Percentiles rank a stretch among this genome's conserved stretches.
These are phyloP conservation scores for Ascochyta rabiei DNA, from an alignment of 2,329 filamentous ascomycete species.

Conservation along the genomic window DNA sequence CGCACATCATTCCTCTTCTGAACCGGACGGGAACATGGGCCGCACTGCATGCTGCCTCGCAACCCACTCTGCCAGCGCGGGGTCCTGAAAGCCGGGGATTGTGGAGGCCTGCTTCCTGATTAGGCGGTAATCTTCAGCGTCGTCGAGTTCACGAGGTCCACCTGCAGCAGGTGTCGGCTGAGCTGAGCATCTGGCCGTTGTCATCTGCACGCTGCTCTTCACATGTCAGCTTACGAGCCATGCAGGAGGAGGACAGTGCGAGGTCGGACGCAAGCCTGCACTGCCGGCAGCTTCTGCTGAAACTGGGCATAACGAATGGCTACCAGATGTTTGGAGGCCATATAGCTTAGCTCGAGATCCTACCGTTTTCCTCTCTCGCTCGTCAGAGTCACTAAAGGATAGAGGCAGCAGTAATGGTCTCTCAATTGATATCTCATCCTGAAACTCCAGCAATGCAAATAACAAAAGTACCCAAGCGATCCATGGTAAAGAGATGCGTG, in stretches of 20 bases:
- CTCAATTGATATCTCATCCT: constrained; percentile 17
- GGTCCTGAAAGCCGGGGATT: constrained; percentile 9
- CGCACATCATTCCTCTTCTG: background rate
- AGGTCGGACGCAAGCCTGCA: too few species aligned
- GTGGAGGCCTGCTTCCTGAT: constrained; percentile 19
- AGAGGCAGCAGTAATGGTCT: background rate
- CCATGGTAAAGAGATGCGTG: background rate
- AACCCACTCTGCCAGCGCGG: constrained; percentile 4
- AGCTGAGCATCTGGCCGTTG: constrained; percentile 6
- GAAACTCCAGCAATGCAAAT: constrained; percentile 26
- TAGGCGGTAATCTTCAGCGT: constrained; percentile 7
- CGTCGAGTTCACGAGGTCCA: constrained; percentile 21
- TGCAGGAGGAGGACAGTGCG: too few species aligned
- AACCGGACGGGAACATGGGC: constrained; percentile 7
- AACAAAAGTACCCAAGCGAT: background rate
- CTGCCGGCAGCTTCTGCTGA: too few species aligned
- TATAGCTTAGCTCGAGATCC: too few species aligned
- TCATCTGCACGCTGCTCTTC: constrained; percentile 12
- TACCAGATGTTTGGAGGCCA: too few species aligned
- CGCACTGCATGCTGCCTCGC: constrained; percentile 7
- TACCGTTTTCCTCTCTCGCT: too few species aligned
- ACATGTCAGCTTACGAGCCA: constrained; percentile 10
- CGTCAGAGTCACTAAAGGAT: too few species aligned
- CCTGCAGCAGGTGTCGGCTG: constrained; percentile 17
- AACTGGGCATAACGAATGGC: too few species aligned